Evolutionary conservation across 257 asterid species (phyloP).

Genomic region (Coffea eugenioides): DNA sequence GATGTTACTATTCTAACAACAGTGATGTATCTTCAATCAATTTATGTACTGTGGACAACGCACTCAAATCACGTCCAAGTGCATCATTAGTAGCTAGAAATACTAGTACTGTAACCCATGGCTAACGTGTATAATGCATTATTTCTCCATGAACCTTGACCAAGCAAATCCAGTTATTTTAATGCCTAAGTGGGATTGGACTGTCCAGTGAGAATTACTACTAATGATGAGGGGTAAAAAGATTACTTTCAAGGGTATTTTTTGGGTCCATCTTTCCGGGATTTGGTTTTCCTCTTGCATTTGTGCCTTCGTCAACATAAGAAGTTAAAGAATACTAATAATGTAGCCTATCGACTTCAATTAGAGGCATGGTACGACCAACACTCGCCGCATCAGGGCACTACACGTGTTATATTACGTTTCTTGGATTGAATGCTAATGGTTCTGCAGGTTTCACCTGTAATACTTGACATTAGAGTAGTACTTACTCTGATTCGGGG

Average conservation of each 20-base stretch:
- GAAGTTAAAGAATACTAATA: no score
- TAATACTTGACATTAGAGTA: not conserved
- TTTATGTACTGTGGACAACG: conserved; percentile 5
- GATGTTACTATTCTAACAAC: not conserved
- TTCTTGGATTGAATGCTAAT: conserved; percentile 14
- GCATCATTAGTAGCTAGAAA: not conserved
- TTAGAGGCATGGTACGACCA: not conserved
- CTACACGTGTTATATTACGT: conserved; percentile 32
- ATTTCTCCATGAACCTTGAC: not conserved
- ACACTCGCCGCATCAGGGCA: conserved; percentile 7
- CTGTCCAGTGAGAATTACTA: not conserved
- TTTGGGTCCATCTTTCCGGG: not conserved
- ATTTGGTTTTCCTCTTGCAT: not conserved
- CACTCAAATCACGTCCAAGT: conserved; percentile 1
- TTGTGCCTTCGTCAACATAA: not conserved
- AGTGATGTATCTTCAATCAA: not conserved
- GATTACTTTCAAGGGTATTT: not conserved
- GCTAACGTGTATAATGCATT: not conserved
- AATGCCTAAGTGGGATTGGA: conserved; percentile 2
- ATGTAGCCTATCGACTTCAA: not conserved
- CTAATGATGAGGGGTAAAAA: not conserved
- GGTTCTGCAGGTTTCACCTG: not conserved
- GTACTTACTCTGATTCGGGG: not conserved
- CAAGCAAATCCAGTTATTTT: not conserved
- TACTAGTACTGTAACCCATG: not conserved